These are phyloP conservation scores for Coprinellus micaceus DNA, from an alignment of 768 basidiomycete genomes.

Conservation along the genomic window DNA sequence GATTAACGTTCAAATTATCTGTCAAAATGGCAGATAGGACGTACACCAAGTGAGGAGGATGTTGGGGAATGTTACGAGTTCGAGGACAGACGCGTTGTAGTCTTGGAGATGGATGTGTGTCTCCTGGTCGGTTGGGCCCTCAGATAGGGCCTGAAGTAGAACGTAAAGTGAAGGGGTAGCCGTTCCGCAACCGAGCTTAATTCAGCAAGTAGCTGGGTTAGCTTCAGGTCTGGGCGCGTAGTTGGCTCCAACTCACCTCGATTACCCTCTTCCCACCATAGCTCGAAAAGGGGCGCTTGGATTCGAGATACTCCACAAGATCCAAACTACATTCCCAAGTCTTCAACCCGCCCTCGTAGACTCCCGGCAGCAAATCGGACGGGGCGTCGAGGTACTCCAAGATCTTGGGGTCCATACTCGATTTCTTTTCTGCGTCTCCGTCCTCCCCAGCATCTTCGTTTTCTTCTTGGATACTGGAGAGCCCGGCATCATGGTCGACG, in stretches of 20 bases:
- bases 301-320: constrained; percentile 63
- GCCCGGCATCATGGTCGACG: constrained; percentile 22
- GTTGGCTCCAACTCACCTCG: constrained; percentile 52
- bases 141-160: constrained; percentile 56
- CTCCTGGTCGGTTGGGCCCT: constrained; percentile 5
- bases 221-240: neutral
- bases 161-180: constrained; percentile 79
- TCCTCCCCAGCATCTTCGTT: constrained; percentile 8
- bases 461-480: neutral
- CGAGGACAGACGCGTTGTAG: constrained; percentile 80
- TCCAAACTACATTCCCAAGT: constrained; percentile 97
- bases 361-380: constrained; percentile 85
- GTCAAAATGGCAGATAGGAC: constrained; percentile 23
- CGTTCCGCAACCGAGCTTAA: constrained; percentile 90
- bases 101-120: constrained; percentile 82
- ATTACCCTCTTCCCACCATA: constrained; percentile 54
- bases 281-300: constrained; percentile 20
- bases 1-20: neutral
- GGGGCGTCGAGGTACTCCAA: constrained; percentile 73
- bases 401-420: constrained; percentile 27
- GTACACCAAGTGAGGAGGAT: constrained; percentile 78
- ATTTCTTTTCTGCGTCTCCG: neutral
- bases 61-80: constrained; percentile 78
- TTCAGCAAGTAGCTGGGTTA: neutral
- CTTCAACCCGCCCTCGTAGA: constrained; percentile 95